Evolutionary conservation across 176 grass and related monocot species (phyloP).

Genomic region (Microstegium vimineum): DNA sequence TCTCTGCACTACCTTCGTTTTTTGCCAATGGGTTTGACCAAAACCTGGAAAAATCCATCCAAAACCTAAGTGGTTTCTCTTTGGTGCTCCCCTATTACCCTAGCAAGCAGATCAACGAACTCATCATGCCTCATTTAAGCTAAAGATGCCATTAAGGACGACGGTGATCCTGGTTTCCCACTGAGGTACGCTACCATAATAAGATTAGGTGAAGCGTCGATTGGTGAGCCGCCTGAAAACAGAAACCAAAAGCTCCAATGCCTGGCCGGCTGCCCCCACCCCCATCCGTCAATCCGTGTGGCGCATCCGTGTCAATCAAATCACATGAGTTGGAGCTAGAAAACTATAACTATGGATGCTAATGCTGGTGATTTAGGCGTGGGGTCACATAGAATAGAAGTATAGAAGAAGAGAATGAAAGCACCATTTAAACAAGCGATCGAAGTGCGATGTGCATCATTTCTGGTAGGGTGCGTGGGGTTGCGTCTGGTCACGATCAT

Average conservation of each 20-base stretch:
- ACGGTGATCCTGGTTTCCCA: background rate
- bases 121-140: background rate
- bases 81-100: background rate
- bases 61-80: background rate
- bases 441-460: slow-evolving; percentile 8
- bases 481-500: slow-evolving; percentile 23
- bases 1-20: background rate
- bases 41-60: background rate
- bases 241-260: background rate
- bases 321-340: background rate
- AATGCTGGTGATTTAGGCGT: background rate
- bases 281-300: no score
- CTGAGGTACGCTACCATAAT: background rate
- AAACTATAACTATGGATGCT: background rate
- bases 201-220: background rate
- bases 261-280: background rate
- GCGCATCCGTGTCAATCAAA: slow-evolving; percentile 8
- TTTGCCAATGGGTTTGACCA: background rate
- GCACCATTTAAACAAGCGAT: slow-evolving; percentile 6
- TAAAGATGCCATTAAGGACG: background rate
- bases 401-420: background rate
- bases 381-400: background rate
- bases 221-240: slow-evolving; percentile 5
- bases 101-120: background rate
- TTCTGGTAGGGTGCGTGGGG: slow-evolving; percentile 15